Evolutionary conservation across 2,329 filamentous ascomycete genomes (phyloP), one percentile per base, ranked within the genome.

Genomic region (Fonsecaea monophora): DNA sequence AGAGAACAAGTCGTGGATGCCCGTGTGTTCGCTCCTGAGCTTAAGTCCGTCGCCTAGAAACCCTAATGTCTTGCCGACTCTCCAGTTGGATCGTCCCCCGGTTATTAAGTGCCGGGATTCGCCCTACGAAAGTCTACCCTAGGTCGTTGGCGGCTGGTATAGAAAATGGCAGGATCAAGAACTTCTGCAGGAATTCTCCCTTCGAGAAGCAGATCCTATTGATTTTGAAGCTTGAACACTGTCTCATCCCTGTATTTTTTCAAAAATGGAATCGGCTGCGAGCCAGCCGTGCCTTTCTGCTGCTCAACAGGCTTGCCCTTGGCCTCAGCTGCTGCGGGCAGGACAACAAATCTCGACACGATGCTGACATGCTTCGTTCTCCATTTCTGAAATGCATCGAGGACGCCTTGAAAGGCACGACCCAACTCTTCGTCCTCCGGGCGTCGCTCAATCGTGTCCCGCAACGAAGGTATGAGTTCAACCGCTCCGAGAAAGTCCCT

Each of bases 351-450:
- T 45, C 63, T 62, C 32, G 66, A 57, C 21, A 68, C 66, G 45
- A 68, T 34, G 53, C 37, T 45, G 48, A 68, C 55, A 48, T 68
- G 66, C 32, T 53, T 62, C 40, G 61, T 64, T 54, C 61, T 64
- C 30, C 38, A 64, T 30, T 34, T 30, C 34, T 53, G 30, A 3
- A 64, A 64, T n/a, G 61, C 61, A 4, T 64, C 61, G 30, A 64
- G 45, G 3, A 84, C 76, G 10, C 76, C 69, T 1, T 71, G 68
- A 13, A 80, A 75, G 2, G 75, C 76, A 30, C 38, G 13, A 15
- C 56, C 38, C 30, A 50, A 32, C 10, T 25, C 13, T 3, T 38
- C n/a, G 25, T 55, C 53, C 12, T 37, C 37, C 25, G 48, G 30
- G 25, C 45, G 40, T 18, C n/a, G 32, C 25, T 64, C 53, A 12